These are phyloP conservation scores for Phytophthora meadii DNA, from an alignment of 352 stramenopile species.

Conservation along the genomic window DNA sequence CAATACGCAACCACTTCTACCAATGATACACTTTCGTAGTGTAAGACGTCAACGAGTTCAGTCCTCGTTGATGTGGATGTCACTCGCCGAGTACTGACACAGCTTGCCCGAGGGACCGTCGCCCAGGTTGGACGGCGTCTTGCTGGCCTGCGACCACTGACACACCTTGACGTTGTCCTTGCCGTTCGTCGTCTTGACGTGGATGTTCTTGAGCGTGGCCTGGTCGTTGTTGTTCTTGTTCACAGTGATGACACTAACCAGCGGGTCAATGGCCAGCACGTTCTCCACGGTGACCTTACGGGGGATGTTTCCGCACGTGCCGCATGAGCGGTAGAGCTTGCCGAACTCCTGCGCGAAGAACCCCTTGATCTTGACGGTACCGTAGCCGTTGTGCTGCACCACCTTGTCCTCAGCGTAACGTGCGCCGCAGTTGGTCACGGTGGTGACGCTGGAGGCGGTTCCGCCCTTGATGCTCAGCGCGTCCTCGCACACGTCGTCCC, in stretches of 20 bases:
- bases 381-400: slow-evolving; percentile 20
- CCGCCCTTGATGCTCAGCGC: slow-evolving; percentile 10
- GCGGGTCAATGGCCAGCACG: slow-evolving; percentile 26
- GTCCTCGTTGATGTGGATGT: slow-evolving; percentile 29
- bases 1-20: slow-evolving; percentile 1
- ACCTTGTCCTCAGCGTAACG: slow-evolving; percentile 50
- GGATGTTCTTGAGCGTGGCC: slow-evolving; percentile 31
- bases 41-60: slow-evolving; percentile 19
- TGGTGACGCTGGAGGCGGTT: slow-evolving; percentile 23
- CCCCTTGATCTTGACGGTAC: background rate
- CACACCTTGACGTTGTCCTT: slow-evolving; percentile 4
- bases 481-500: slow-evolving; percentile 1
- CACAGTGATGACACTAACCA: slow-evolving; percentile 27
- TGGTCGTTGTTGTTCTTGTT: slow-evolving; percentile 37
- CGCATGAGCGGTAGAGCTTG: background rate
- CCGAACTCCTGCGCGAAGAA: background rate
- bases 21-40: background rate
- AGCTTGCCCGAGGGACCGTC: slow-evolving; percentile 19
- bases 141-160: slow-evolving; percentile 24
- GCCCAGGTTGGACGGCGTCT: slow-evolving; percentile 25
- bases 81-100: slow-evolving; percentile 23
- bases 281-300: slow-evolving; percentile 35
- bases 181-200: slow-evolving; percentile 24
- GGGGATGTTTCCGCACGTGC: slow-evolving; percentile 1
- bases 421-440: slow-evolving; percentile 39